phyloP scores from a whole-genome alignment of 1,284 basidiomycete genomes.

The Leccinum fuscescens region DNA sequence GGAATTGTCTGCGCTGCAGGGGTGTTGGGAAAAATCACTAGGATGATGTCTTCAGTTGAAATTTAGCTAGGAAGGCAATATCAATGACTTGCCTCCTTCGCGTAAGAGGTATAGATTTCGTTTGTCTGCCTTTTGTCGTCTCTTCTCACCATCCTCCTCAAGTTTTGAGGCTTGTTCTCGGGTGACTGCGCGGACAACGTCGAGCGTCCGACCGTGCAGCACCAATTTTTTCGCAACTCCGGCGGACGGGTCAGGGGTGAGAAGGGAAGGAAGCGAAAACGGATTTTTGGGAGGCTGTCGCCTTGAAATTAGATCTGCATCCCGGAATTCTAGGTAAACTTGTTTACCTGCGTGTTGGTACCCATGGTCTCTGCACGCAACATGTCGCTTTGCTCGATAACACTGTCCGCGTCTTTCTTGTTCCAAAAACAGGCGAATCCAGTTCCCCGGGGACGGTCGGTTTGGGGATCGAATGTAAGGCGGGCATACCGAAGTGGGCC shows the following conservation, averaged over 20 bases:
- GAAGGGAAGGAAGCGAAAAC: conserved; percentile 81
- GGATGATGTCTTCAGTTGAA: neutral
- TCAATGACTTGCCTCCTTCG: conserved; percentile 75
- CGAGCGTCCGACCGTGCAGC: conserved; percentile 90
- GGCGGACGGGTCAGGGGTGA: conserved; percentile 94
- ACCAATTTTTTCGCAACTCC: conserved; percentile 82
- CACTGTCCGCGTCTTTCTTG: conserved; percentile 83
- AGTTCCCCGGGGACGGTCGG: conserved; percentile 87
- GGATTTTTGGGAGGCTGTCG: conserved; percentile 73
- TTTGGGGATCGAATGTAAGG: conserved; percentile 84
- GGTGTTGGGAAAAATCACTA: conserved; percentile 86
- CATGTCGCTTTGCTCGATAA: conserved; percentile 78
- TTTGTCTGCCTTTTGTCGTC: conserved; percentile 90
- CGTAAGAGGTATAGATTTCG: conserved; percentile 94
- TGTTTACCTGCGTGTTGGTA: conserved; percentile 33
- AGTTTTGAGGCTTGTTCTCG: conserved; percentile 84
- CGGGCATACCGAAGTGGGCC: conserved; percentile 93
- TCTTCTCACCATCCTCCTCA: conserved; percentile 82
- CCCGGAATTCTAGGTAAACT: neutral
- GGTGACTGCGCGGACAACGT: conserved; percentile 89
- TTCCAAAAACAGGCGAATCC: conserved; percentile 99
- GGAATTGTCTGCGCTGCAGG: conserved; percentile 72
- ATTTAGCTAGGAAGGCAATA: neutral
- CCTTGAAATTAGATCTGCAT: neutral
- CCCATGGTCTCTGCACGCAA: conserved; percentile 66